A percentile compares a stretch with the other conserved stretches of the same genome.
Evolutionary conservation across 2,329 filamentous ascomycete species (phyloP).

Genomic region (Onygenales sp.): DNA sequence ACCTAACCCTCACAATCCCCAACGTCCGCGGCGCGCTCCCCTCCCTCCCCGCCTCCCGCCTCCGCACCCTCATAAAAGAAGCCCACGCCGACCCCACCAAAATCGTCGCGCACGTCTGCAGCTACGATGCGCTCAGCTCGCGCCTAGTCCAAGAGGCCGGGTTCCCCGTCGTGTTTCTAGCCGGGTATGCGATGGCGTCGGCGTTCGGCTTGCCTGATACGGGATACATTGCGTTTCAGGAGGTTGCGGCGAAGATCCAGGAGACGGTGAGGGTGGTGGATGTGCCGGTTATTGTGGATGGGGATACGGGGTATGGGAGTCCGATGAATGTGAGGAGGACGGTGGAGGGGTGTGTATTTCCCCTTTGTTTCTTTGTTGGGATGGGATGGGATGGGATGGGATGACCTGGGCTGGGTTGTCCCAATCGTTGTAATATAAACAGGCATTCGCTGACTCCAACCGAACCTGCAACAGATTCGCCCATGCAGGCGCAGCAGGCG

Average conservation of each 20-base stretch:
- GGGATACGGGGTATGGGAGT: constrained; percentile 40
- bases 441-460: neutral
- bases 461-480: constrained; percentile 14
- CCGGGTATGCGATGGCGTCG: constrained; percentile 34
- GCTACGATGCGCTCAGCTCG: constrained; percentile 37
- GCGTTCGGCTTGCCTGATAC: constrained; percentile 38
- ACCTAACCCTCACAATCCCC: neutral
- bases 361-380: neutral
- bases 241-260: constrained; percentile 39
- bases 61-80: constrained; percentile 30
- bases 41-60: constrained; percentile 29
- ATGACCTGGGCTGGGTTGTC: no score
- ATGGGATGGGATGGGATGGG: no score
- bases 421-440: neutral
- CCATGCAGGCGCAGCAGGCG: constrained; percentile 27
- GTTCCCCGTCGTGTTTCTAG: constrained; percentile 38
- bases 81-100: constrained; percentile 32
- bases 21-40: constrained; percentile 30
- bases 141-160: constrained; percentile 38
- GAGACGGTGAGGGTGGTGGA: constrained; percentile 29
- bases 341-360: constrained; percentile 29
- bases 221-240: constrained; percentile 41
- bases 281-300: constrained; percentile 38
- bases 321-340: constrained; percentile 40
- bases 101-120: constrained; percentile 36